Conservation (phyloP, 2,329 filamentous ascomycete species). For the Capronia americana region DNA sequence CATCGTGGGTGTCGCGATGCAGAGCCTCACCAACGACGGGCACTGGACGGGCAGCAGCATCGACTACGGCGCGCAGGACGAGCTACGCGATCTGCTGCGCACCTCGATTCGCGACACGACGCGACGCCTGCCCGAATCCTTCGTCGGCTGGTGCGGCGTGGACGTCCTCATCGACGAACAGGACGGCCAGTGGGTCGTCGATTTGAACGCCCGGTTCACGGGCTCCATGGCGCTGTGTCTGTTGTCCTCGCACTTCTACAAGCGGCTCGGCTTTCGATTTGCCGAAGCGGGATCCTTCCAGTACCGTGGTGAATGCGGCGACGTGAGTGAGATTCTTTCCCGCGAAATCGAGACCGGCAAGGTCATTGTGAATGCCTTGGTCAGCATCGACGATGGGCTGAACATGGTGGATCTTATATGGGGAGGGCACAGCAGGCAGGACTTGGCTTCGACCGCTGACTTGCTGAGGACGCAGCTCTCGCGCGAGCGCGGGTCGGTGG, state of each 20-base stretch:
- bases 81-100: background rate
- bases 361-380: background rate
- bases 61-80: slow-evolving; percentile 1
- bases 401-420: slow-evolving; percentile 4
- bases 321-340: background rate
- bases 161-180: slow-evolving; percentile 7
- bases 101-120: background rate
- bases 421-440: slow-evolving; percentile 3
- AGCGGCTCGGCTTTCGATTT: slow-evolving; percentile 3
- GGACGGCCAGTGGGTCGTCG: background rate
- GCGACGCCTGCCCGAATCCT: background rate
- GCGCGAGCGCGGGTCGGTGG: background rate
- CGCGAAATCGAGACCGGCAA: background rate
- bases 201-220: slow-evolving; percentile 1
- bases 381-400: background rate
- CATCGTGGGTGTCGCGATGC: background rate
- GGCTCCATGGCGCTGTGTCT: background rate
- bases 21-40: slow-evolving; percentile 5
- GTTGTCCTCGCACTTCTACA: slow-evolving; percentile 1
- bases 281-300: background rate
- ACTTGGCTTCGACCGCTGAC: background rate
- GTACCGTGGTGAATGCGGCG: background rate
- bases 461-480: background rate
- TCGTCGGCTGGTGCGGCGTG: slow-evolving; percentile 1
- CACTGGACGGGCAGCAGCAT: slow-evolving; percentile 4